phyloP scores from a whole-genome alignment of 169 alveolate genomes.

The Cryptosporidium sp. region DNA sequence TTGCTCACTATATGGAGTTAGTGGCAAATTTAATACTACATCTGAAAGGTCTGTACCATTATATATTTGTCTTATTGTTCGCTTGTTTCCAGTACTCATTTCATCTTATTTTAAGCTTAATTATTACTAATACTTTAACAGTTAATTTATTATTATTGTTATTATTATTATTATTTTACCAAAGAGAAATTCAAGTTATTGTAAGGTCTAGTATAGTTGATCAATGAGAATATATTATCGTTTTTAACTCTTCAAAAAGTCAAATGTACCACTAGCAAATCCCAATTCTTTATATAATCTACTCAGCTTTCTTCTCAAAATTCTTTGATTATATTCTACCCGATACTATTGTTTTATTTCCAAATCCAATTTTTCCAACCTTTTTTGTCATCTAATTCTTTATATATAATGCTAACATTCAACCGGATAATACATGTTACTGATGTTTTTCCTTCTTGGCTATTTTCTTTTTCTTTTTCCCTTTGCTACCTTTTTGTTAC shows the following conservation, averaged over 20 bases:
- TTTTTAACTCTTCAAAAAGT: not conserved
- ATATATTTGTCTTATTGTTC: slow-evolving; percentile 48
- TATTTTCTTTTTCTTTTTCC: not conserved
- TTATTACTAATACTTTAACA: not conserved
- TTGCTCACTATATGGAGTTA: slow-evolving; percentile 62
- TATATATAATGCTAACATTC: not conserved
- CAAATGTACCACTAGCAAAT: not conserved
- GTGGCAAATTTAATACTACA: slow-evolving; percentile 24
- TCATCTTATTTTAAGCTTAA: not conserved
- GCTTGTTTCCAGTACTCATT: slow-evolving; percentile 47
- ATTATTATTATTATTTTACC: too few species aligned
- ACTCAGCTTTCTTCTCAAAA: not conserved
- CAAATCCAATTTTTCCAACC: not conserved
- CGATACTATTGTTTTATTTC: not conserved
- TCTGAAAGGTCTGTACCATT: slow-evolving; percentile 49
- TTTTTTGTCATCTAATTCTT: not conserved
- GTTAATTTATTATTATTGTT: too few species aligned
- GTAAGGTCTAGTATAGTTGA: too few species aligned
- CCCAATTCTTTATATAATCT: too few species aligned
- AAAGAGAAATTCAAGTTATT: not conserved
- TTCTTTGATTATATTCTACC: not conserved
- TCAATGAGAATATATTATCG: not conserved
- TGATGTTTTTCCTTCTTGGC: not conserved
- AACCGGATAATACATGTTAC: not conserved
- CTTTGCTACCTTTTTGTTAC: slow-evolving; percentile 7